A percentile compares a stretch with the other conserved stretches of the same genome.
Conservation (phyloP, 2,329 filamentous ascomycete genomes). For the Fusarium sp. region DNA sequence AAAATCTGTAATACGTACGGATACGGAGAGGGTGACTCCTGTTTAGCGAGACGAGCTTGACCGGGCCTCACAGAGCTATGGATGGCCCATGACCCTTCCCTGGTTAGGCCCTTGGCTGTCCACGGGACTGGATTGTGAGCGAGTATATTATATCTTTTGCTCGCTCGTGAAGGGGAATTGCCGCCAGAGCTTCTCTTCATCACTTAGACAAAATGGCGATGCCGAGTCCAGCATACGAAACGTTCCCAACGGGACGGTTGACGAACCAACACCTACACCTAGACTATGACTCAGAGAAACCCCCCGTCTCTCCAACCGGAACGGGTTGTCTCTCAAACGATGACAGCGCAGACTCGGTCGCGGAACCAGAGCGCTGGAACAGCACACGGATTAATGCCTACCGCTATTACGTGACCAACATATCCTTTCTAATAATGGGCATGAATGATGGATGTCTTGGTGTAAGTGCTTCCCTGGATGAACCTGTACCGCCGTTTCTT, state of each 20-base stretch:
- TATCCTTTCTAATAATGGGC: conserved; percentile 73
- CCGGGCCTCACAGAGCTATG: background rate
- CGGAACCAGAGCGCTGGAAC: conserved; percentile 69
- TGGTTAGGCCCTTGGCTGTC: background rate
- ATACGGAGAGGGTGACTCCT: background rate
- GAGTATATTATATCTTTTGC: background rate
- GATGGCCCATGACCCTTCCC: background rate
- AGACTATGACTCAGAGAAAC: conserved; percentile 18
- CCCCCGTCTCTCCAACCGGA: conserved; percentile 8
- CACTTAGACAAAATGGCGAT: background rate
- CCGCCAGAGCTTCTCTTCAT: background rate
- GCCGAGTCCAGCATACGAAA: background rate
- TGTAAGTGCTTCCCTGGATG: conserved; percentile 54
- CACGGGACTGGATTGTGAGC: background rate
- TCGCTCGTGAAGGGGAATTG: background rate
- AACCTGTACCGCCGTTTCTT: background rate
- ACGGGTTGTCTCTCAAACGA: conserved; percentile 1
- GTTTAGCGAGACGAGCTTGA: conserved; percentile 3
- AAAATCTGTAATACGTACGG: background rate
- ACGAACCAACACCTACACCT: background rate
- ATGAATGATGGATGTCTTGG: conserved; percentile 76
- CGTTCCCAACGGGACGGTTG: background rate
- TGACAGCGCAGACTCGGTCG: conserved; percentile 16
- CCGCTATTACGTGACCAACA: conserved; percentile 69
- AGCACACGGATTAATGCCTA: conserved; percentile 68